phyloP scores from a whole-genome alignment of 768 basidiomycete species.

The Phaffia tasmanica region DNA sequence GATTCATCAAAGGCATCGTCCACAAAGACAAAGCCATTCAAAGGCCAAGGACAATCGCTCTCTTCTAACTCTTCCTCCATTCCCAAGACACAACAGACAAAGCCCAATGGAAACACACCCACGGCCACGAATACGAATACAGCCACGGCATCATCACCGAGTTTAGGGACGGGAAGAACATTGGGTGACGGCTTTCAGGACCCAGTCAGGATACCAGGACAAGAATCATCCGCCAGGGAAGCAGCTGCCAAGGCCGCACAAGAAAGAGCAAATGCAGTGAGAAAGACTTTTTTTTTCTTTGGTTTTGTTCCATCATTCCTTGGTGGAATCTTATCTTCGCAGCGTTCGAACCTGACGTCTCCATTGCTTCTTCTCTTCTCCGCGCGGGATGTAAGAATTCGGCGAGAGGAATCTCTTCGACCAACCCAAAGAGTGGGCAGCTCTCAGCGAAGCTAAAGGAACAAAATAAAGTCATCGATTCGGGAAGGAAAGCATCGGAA shows the following conservation, averaged over 20 bases:
- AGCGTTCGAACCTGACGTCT: neutral
- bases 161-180: conserved; percentile 11
- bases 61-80: conserved; percentile 8
- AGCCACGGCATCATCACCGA: neutral
- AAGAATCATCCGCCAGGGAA: conserved; percentile 11
- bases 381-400: neutral
- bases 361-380: neutral
- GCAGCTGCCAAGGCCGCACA: conserved; percentile 19
- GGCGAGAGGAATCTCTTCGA: conserved; percentile 9
- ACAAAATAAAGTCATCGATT: conserved; percentile 19
- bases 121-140: neutral
- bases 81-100: neutral
- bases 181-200: conserved; percentile 23
- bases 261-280: conserved; percentile 12
- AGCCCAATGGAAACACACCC: conserved; percentile 10
- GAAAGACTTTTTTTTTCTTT: neutral
- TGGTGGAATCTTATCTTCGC: neutral
- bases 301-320: too few species aligned
- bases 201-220: conserved; percentile 13
- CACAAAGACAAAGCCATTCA: neutral
- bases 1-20: conserved; percentile 3
- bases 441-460: conserved; percentile 22
- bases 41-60: conserved; percentile 15
- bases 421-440: conserved; percentile 21
- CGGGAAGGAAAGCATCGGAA: neutral